phyloP scores from a whole-genome alignment of 352 stramenopile species.

The Phytopythium aichiense region DNA sequence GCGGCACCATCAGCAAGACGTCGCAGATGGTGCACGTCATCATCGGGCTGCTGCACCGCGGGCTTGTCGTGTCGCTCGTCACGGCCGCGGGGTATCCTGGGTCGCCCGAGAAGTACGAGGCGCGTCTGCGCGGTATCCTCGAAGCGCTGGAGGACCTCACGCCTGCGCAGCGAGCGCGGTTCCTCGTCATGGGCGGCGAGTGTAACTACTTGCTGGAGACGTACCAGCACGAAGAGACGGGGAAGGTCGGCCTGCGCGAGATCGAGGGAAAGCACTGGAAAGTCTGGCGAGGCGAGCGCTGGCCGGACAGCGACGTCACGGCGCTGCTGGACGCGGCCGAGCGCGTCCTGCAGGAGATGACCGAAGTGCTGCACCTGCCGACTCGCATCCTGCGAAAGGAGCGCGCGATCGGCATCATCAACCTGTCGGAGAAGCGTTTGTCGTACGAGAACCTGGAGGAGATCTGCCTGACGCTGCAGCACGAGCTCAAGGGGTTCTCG shows the following conservation, averaged over 20 bases:
- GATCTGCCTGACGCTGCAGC: constrained; percentile 90
- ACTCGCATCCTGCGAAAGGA: constrained; percentile 91
- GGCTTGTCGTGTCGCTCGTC: constrained; percentile 76
- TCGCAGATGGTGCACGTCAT: constrained; percentile 76
- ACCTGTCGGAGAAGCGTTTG: constrained; percentile 71
- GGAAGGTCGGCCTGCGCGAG: constrained; percentile 51
- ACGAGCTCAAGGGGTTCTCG: constrained; percentile 64
- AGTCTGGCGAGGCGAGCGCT: constrained; percentile 80
- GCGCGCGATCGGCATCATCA: constrained; percentile 92
- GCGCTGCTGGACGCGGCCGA: constrained; percentile 84
- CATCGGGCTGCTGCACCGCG: constrained; percentile 57
- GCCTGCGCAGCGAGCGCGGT: constrained; percentile 57
- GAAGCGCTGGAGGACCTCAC: constrained; percentile 52
- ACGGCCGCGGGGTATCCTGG: constrained; percentile 79
- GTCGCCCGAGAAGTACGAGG: constrained; percentile 61
- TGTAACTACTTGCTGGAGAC: constrained; percentile 94
- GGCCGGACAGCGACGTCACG: constrained; percentile 76
- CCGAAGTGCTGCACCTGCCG: constrained; percentile 80
- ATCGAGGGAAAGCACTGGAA: constrained; percentile 76
- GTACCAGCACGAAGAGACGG: constrained; percentile 35
- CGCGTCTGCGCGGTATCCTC: constrained; percentile 71
- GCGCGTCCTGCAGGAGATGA: constrained; percentile 62
- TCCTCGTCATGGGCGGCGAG: constrained; percentile 94
- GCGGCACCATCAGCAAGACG: constrained; percentile 57
- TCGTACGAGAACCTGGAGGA: constrained; percentile 94